Base-by-base conservation (phyloP, 768 basidiomycete genomes). In the Rubroboletus satanas region DNA sequence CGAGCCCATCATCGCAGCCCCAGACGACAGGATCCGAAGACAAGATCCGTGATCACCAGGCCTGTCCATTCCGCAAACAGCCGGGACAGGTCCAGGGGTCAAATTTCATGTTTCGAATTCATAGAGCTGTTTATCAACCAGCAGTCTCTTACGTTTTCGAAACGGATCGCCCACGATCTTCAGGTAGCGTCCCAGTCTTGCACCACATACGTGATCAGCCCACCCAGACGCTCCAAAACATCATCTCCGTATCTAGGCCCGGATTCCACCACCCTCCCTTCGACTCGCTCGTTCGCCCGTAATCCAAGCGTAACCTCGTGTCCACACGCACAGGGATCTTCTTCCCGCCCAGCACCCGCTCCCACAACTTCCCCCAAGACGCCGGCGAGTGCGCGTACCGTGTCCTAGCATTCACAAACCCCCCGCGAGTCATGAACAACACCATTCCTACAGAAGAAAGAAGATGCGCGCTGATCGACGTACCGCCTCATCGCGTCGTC, bases 141-240 rank as follows among this genome's bases (percentile, higher is more conserved):
- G n/a, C n/a, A n/a, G n/a, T n/a, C n/a, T n/a, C n/a, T n/a, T n/a
- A n/a, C n/a, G n/a, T n/a, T n/a, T n/a, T n/a, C n/a, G n/a, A n/a
- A n/a, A n/a, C n/a, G n/a, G n/a, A n/a, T n/a, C n/a, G n/a, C n/a
- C n/a, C n/a, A 38, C n/a, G 37, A 18, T 18, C 8, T 8, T n/a
- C n/a, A 38, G 37, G n/a, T 38, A n/a, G 11, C 5, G 4, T 38
- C 8, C 37, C n/a, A 38, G 10, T 36, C 14, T 26, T 7, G 23
- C 5, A 9, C n/a, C 11, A 29, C 17, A 10, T 7, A 45, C 7
- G 12, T 8, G 41, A 42, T 46, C 37, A 53, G 26, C 49, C 31
- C 28, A 58, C 41, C 46, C 54, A 49, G 28, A 56, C 45, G 14
- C 49, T 58, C 54, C 54, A 55, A 29, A 17, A 50, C 44, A 58